Evolutionary conservation across 1,139 yeast species (phyloP), one percentile per base, ranked within the genome.

Genomic region (Magnusiomyces starmeri): DNA sequence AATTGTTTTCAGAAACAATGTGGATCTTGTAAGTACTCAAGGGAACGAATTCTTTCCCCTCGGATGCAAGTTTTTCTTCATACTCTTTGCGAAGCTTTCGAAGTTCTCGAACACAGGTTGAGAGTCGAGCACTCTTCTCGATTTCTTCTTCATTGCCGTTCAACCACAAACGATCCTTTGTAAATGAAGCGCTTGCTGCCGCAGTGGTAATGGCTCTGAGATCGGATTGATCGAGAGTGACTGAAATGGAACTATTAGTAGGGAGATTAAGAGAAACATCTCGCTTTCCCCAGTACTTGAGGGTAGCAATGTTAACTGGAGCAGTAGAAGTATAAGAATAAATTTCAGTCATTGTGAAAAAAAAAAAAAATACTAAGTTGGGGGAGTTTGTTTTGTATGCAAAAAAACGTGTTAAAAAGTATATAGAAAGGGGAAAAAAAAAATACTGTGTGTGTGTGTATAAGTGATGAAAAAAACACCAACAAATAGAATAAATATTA

Each of bases 251-350:
- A 10, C 95, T 85, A 72, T 92, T 92, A 54, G 98, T 92, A 48
- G 99, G 99, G 54, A 92, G 75, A 66, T 92, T 92, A 64, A 92
- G 78, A 49, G 75, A 73, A 56, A 82, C 83, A 69, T 92, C 97
- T 65, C 98, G 79, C 71, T 92, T 92, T 49, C 99, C 98, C 99
- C 99, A 92, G 73, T 92, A 94, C 71, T 92, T 92, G 60, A 92
- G 77, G 46, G 97, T 90, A 41, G 98, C 98, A 68, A 92, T 92
- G 69, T 92, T 92, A 53, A 92, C 98, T 16, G 98, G 98, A 2
- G 98, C 98, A 40, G 97, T 89, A 48, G 87, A 83, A 12, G 96
- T 81, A 10, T 96, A 92, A 50, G 80, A 71, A 67, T 79, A 79
- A 49, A 84, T 52, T 29, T 45, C 21, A 16, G 14, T 25, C 51